Percentiles rank a stretch among this genome's conserved stretches.
phyloP scores from a whole-genome alignment of 2,329 filamentous ascomycete species.

The Hymenoscyphus fraxineus region DNA sequence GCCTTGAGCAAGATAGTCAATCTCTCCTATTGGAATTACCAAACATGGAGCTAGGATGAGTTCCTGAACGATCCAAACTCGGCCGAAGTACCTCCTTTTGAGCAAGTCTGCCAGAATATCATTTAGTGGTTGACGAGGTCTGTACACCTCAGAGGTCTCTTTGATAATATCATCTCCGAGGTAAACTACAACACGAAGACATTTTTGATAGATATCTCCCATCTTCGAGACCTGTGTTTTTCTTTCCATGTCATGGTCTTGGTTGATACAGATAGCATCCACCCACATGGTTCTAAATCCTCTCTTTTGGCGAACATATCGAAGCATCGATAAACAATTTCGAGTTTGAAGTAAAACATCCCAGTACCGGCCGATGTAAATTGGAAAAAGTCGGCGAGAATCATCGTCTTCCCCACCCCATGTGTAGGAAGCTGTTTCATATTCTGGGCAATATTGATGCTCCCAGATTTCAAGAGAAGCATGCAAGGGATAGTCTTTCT shows the following conservation, averaged over 20 bases:
- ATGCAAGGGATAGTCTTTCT: background rate
- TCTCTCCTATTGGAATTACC: background rate
- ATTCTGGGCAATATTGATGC: conserved; percentile 25
- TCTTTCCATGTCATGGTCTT: conserved; percentile 20
- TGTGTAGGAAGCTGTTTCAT: conserved; percentile 33
- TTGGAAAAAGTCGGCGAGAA: conserved; percentile 13
- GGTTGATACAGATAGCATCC: conserved; percentile 25
- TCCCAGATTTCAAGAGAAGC: background rate
- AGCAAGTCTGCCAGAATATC: background rate
- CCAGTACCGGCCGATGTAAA: conserved; percentile 31
- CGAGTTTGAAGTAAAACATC: conserved; percentile 31
- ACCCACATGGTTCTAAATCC: conserved; percentile 13
- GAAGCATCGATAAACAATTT: conserved; percentile 32
- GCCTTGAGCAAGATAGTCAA: background rate
- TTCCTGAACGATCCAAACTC: conserved; percentile 2
- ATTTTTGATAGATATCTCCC: conserved; percentile 16
- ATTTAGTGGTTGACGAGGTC: background rate
- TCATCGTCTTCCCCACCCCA: conserved; percentile 34
- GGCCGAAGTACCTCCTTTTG: background rate
- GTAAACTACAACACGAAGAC: background rate
- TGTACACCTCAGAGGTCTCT: background rate
- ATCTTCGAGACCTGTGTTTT: conserved; percentile 27
- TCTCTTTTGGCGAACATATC: conserved; percentile 14
- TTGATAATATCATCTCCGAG: background rate
- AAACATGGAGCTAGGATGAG: background rate